These are phyloP conservation scores for Phytophthora parvispora DNA, from an alignment of 352 stramenopile genomes.

Conservation along the genomic window DNA sequence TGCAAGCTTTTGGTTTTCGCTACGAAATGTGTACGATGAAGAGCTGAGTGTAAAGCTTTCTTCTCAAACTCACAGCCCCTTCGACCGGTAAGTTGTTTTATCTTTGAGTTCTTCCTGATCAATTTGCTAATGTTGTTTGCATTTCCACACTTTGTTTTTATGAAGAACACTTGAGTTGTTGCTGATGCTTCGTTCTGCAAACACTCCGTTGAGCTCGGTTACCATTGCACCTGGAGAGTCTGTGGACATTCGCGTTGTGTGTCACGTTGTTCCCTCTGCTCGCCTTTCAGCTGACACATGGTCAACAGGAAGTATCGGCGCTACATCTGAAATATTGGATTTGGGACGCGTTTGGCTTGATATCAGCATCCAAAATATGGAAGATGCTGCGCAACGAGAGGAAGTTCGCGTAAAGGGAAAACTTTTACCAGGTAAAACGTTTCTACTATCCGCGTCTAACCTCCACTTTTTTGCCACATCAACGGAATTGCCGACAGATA, in stretches of 20 bases:
- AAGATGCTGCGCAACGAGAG: constrained; percentile 71
- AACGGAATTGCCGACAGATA: constrained; percentile 63
- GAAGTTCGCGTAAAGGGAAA: constrained; percentile 81
- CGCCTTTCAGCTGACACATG: constrained; percentile 61
- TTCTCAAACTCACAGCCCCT: constrained; percentile 44
- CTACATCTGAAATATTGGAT: constrained; percentile 62
- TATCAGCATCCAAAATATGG: constrained; percentile 71
- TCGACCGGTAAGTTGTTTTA: constrained; percentile 54
- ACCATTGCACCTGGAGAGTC: constrained; percentile 82
- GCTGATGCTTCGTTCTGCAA: constrained; percentile 85
- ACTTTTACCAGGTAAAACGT: constrained; percentile 83
- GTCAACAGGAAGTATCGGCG: constrained; percentile 38
- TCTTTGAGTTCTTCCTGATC: not conserved
- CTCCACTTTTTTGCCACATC: constrained; percentile 84
- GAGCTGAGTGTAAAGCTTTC: constrained; percentile 78
- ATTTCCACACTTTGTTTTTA: not conserved
- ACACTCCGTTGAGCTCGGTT: constrained; percentile 76
- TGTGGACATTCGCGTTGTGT: constrained; percentile 87
- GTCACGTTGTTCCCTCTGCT: constrained; percentile 73
- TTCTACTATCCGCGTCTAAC: constrained; percentile 80
- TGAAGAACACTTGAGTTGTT: constrained; percentile 77
- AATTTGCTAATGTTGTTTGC: constrained; percentile 18
- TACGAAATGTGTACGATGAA: constrained; percentile 91
- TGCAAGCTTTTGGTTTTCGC: constrained; percentile 86
- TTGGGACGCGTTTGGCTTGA: constrained; percentile 77